These are phyloP conservation scores for Alloteropsis angusta DNA, from an alignment of 202 grass and related monocot species.

Conservation along the genomic window DNA sequence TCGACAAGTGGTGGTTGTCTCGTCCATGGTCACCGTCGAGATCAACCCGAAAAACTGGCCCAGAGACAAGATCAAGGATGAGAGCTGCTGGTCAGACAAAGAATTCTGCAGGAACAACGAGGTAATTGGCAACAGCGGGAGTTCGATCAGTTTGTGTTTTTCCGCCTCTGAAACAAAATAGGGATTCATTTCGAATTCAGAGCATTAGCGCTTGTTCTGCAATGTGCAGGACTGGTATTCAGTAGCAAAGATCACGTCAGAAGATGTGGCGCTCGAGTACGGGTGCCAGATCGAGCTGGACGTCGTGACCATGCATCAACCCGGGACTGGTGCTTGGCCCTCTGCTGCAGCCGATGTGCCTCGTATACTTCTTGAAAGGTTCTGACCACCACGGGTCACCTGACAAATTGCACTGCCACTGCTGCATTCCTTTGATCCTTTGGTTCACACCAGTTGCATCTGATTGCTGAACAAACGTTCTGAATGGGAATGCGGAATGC, in stretches of 20 bases:
- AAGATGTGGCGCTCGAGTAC: conserved; percentile 38
- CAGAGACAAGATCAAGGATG: conserved; percentile 19
- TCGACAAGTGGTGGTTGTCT: conserved; percentile 14
- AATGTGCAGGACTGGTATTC: conserved; percentile 41
- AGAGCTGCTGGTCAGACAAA: conserved; percentile 40
- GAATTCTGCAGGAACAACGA: conserved; percentile 29
- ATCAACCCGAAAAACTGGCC: conserved; percentile 25
- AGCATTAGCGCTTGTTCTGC: neutral
- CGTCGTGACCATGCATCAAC: conserved; percentile 35
- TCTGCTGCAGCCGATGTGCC: conserved; percentile 38
- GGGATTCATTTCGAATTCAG: neutral
- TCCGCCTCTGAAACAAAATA: neutral
- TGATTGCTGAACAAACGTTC: neutral
- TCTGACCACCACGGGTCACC: neutral
- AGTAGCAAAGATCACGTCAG: conserved; percentile 42
- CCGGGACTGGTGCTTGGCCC: conserved; percentile 42
- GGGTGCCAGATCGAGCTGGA: conserved; percentile 18
- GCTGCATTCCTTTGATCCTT: too few relatives aligned
- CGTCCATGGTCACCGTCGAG: conserved; percentile 31
- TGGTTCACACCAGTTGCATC: neutral
- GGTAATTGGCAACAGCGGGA: neutral
- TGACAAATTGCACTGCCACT: too few relatives aligned
- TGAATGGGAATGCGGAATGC: neutral
- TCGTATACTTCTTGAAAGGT: conserved; percentile 41
- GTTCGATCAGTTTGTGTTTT: neutral